These are phyloP conservation scores for Luffa acutangula DNA, from an alignment of 306 rosid genomes.

Conservation along the genomic window DNA sequence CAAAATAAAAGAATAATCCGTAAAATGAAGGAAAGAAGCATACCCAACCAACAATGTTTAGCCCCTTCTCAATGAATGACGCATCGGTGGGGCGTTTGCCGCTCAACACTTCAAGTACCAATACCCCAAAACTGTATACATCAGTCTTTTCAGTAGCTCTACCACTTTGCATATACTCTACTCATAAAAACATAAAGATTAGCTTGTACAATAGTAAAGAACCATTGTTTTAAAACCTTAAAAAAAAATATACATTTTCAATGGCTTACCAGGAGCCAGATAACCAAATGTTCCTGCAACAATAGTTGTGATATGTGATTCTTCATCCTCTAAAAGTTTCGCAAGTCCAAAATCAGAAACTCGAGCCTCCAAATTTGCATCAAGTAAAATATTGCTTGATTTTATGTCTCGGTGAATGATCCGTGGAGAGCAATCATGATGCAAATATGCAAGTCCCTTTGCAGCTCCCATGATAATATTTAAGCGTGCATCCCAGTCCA, in stretches of 20 bases:
- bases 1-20: not conserved
- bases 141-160: conserved; percentile 98
- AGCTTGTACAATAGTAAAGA: not conserved
- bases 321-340: conserved; percentile 89
- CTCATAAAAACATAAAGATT: conserved; percentile 13
- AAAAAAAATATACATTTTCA: not conserved
- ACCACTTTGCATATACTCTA: conserved; percentile 99
- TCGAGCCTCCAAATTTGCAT: conserved; percentile 87
- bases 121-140: conserved; percentile 90
- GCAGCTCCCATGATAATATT: conserved; percentile 97
- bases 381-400: conserved; percentile 92
- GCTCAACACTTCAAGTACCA: conserved; percentile 86
- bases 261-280: conserved; percentile 81
- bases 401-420: conserved; percentile 95
- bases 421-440: conserved; percentile 97
- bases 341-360: conserved; percentile 99
- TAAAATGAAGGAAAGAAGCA: conserved; percentile 15
- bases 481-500: conserved; percentile 96
- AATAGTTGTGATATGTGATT: conserved; percentile 89
- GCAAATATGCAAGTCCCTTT: conserved; percentile 96
- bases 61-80: conserved; percentile 87
- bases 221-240: not conserved
- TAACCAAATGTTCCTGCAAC: conserved; percentile 99
- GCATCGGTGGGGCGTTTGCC: conserved; percentile 98
- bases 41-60: conserved; percentile 99